A percentile compares a stretch with the other conserved stretches of the same genome.
Conservation (phyloP, 257 asterid species). For the Fraxinus anomala region DNA sequence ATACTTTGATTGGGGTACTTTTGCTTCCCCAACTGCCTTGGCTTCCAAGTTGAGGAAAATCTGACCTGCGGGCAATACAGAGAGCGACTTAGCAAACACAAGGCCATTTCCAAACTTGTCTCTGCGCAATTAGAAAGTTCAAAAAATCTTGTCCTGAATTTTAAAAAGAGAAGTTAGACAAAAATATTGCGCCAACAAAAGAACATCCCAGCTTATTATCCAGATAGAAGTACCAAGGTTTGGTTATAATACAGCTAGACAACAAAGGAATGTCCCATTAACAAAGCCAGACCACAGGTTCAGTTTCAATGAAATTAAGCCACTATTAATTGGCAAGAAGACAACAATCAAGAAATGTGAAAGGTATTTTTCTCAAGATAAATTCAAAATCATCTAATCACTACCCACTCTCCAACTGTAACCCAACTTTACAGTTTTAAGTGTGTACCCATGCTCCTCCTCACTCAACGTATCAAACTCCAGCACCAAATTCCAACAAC, state of each 20-base stretch:
- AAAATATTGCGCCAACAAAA: neutral
- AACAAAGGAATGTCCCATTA: slow-evolving; percentile 4
- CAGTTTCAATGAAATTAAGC: neutral
- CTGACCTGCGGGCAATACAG: slow-evolving; percentile 55
- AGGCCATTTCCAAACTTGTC: neutral
- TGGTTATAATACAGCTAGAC: neutral
- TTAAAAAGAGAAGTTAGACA: neutral
- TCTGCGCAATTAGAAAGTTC: neutral
- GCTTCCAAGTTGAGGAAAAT: slow-evolving; percentile 69
- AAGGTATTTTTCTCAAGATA: neutral
- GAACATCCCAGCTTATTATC: neutral
- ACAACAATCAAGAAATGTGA: neutral
- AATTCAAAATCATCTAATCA: neutral
- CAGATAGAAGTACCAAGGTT: neutral
- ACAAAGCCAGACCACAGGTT: neutral
- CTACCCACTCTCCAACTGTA: neutral
- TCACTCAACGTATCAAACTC: slow-evolving; percentile 3
- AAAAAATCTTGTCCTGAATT: slow-evolving; percentile 17
- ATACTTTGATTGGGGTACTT: slow-evolving; percentile 58
- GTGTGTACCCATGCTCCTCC: neutral
- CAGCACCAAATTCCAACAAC: slow-evolving; percentile 4
- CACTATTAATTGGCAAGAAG: neutral
- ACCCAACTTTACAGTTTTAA: neutral
- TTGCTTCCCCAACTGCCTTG: slow-evolving; percentile 70
- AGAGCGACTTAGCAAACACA: slow-evolving; percentile 13